Evolutionary conservation across 2,329 filamentous ascomycete genomes (phyloP).

Genomic region (Ophiostoma sp.): DNA sequence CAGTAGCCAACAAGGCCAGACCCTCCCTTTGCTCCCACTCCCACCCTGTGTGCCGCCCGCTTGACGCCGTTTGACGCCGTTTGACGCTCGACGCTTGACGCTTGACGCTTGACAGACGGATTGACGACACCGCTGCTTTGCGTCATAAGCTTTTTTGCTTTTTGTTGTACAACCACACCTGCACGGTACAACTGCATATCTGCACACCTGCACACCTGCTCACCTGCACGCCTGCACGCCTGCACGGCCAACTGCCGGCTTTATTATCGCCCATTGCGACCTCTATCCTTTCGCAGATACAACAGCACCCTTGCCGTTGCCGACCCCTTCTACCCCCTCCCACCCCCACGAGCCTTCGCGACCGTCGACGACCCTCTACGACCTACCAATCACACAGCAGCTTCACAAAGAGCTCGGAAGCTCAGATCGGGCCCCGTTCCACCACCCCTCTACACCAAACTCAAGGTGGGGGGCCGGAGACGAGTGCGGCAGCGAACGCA

Average conservation of each 20-base stretch:
- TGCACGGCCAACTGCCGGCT: not conserved
- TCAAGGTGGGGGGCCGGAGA: conserved; percentile 7
- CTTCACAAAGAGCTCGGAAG: not conserved
- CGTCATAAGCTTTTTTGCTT: conserved; percentile 6
- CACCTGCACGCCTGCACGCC: conserved; percentile 3
- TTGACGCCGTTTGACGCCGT: not conserved
- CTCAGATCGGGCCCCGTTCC: not conserved
- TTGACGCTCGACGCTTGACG: not conserved
- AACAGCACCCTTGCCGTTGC: not conserved
- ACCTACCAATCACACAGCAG: not conserved
- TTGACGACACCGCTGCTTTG: conserved; percentile 11
- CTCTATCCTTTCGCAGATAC: not conserved
- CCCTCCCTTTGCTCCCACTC: not conserved
- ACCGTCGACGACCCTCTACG: not conserved
- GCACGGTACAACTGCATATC: not conserved
- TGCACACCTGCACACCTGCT: not conserved
- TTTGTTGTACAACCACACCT: conserved; percentile 1
- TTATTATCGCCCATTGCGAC: not conserved
- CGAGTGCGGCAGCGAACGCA: not conserved
- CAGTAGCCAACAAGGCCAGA: not conserved
- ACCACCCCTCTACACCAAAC: conserved; percentile 5
- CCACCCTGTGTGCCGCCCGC: not conserved
- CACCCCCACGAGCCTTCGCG: not conserved
- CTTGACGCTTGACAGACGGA: not conserved
- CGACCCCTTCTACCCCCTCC: not conserved